Conservation (phyloP, 2,329 filamentous ascomycete genomes). For the Trichoderma guizhouense region DNA sequence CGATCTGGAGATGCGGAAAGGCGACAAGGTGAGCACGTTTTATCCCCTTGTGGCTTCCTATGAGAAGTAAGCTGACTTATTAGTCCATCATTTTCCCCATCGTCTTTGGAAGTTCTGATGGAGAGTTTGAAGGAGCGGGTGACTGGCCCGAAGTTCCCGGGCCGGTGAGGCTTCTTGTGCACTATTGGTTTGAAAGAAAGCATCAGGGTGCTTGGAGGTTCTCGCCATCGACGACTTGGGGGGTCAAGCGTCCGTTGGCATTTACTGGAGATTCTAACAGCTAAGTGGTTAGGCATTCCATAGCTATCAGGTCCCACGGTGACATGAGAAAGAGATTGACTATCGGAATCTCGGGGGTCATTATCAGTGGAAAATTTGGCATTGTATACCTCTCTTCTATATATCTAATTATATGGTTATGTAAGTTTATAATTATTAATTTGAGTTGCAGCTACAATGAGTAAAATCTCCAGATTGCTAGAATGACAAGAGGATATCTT, state of each 20-base stretch:
- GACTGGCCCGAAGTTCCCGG: neutral
- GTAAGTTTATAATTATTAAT: neutral
- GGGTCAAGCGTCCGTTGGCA: neutral
- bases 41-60: neutral
- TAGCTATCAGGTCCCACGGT: neutral
- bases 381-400: neutral
- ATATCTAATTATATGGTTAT: neutral
- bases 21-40: neutral
- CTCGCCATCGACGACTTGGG: neutral
- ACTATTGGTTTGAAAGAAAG: neutral
- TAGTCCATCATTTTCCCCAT: neutral
- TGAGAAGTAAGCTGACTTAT: neutral
- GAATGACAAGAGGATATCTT: too few relatives aligned
- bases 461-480: neutral
- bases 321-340: neutral
- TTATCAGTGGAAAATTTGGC: neutral
- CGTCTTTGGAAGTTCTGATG: neutral
- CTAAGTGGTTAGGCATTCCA: neutral
- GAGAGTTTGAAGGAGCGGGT: neutral
- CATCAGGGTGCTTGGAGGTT: neutral
- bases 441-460: neutral
- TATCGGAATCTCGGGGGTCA: neutral
- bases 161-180: neutral
- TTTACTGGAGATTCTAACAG: neutral
- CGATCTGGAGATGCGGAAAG: neutral